Evolutionary conservation across 305 asterid species (phyloP).

Genomic region (Fraxinus nigra): DNA sequence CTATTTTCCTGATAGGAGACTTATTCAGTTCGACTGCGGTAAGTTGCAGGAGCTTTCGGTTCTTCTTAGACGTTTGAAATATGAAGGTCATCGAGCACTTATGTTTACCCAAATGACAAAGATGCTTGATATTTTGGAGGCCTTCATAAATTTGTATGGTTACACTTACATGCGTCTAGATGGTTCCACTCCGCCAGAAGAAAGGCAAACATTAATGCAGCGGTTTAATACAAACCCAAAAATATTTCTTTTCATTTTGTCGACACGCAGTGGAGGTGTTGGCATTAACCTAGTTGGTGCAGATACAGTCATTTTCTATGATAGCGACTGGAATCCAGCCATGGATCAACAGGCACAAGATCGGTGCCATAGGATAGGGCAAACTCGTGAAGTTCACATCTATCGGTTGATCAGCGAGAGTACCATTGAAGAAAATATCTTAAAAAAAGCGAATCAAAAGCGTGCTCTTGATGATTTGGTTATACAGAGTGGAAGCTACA

Average conservation of each 20-base stretch:
- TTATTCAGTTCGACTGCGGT: slow-evolving; percentile 97
- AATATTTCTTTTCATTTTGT: slow-evolving; percentile 85
- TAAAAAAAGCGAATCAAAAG: slow-evolving; percentile 96
- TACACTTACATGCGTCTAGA: slow-evolving; percentile 98
- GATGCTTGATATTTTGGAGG: slow-evolving; percentile 98
- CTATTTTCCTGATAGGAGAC: slow-evolving; percentile 97
- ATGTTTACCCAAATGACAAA: slow-evolving; percentile 99
- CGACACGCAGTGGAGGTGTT: slow-evolving; percentile 99
- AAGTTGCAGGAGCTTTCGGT: slow-evolving; percentile 95
- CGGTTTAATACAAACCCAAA: slow-evolving; percentile 94
- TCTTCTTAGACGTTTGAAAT: slow-evolving; percentile 79
- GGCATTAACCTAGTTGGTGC: slow-evolving; percentile 99
- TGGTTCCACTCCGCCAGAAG: slow-evolving; percentile 97
- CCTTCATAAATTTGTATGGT: slow-evolving; percentile 92
- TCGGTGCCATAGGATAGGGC: slow-evolving; percentile 98
- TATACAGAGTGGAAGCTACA: slow-evolving; percentile 94
- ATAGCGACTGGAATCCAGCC: slow-evolving; percentile 99
- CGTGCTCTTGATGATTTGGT: slow-evolving; percentile 95
- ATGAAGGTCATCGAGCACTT: slow-evolving; percentile 95
- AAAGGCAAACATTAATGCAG: slow-evolving; percentile 99
- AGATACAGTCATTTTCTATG: slow-evolving; percentile 96
- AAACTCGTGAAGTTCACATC: slow-evolving; percentile 97
- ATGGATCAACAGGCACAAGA: slow-evolving; percentile 99
- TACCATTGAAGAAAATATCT: slow-evolving; percentile 94
- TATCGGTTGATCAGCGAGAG: slow-evolving; percentile 95